Conservation (phyloP, 108 stramenopile species). For the Skeletonema menzelii region DNA sequence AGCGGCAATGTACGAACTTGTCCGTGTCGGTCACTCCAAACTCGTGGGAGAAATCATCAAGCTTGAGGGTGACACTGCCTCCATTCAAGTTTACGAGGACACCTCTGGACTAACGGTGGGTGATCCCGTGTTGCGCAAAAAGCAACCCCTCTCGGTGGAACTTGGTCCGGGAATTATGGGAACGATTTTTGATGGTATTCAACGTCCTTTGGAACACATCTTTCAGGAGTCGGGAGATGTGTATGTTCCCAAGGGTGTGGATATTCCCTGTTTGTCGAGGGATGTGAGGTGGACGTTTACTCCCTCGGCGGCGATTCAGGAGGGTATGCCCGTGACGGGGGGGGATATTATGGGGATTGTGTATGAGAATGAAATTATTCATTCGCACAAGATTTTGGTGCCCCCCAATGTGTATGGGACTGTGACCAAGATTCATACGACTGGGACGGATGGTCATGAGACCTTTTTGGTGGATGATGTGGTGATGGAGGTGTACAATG, state of each 20-base stretch:
- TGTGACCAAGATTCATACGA: constrained; percentile 94
- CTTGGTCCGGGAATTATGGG: constrained; percentile 99
- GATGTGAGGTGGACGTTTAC: constrained; percentile 93
- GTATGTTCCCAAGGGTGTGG: constrained; percentile 98
- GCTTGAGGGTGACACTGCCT: constrained; percentile 99
- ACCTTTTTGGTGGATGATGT: constrained; percentile 92
- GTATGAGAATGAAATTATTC: constrained; percentile 98
- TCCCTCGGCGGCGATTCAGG: constrained; percentile 81
- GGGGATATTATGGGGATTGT: constrained; percentile 96
- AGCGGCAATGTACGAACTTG: constrained; percentile 99
- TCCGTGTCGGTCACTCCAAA: constrained; percentile 98
- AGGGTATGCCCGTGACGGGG: constrained; percentile 92
- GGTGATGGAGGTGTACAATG: constrained; percentile 98
- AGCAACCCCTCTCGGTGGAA: constrained; percentile 96
- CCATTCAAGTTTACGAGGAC: constrained; percentile 99
- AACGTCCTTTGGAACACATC: constrained; percentile 97
- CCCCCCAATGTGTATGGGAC: constrained; percentile 98
- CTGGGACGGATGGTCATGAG: constrained; percentile 94
- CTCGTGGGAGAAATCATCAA: constrained; percentile 99
- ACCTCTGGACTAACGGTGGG: constrained; percentile 98
- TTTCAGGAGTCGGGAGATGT: constrained; percentile 86
- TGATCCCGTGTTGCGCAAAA: constrained; percentile 94
- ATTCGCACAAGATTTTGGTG: constrained; percentile 96
- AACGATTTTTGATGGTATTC: constrained; percentile 99
- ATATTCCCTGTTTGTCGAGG: constrained; percentile 92